These are phyloP conservation scores for Sphagnum tenellum DNA, from an alignment of 225 moss, liverwort and hornwort genomes.

Conservation along the genomic window DNA sequence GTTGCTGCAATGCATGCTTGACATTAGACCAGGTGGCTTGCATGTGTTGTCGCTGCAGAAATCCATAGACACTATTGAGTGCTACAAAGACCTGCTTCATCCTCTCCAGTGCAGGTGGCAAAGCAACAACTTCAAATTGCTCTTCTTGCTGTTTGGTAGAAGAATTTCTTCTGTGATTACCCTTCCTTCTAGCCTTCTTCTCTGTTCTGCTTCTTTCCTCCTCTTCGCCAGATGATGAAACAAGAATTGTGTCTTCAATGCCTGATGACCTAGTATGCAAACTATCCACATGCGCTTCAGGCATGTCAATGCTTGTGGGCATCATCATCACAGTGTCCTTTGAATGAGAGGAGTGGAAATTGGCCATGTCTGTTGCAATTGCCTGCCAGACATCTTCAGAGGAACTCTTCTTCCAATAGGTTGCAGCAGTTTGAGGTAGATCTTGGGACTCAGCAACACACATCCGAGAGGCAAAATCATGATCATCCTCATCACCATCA, in stretches of 20 bases:
- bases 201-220: background rate
- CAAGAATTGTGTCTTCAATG: background rate
- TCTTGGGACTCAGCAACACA: too few relatives aligned
- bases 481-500: too few relatives aligned
- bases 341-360: conserved; percentile 21
- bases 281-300: background rate
- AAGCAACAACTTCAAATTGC: conserved; percentile 8
- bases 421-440: too few relatives aligned
- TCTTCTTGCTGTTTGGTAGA: conserved; percentile 21
- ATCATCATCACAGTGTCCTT: conserved; percentile 11
- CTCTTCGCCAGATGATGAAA: conserved; percentile 7
- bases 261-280: too few relatives aligned
- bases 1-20: conserved; percentile 49
- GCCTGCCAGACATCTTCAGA: conserved; percentile 67
- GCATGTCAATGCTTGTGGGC: conserved; percentile 5
- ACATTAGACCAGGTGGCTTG: conserved; percentile 84
- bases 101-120: conserved; percentile 51
- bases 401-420: conserved; percentile 6
- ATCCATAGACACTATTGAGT: conserved; percentile 67
- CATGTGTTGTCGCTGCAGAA: conserved; percentile 81
- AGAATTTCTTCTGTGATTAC: conserved; percentile 10
- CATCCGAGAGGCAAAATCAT: too few relatives aligned
- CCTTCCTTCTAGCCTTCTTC: conserved; percentile 6
- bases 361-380: conserved; percentile 64
- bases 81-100: conserved; percentile 45